Percentiles rank a stretch among this genome's conserved stretches.
phyloP scores from a whole-genome alignment of 2,329 filamentous ascomycete genomes.

The Fusarium tanahbumbuense region DNA sequence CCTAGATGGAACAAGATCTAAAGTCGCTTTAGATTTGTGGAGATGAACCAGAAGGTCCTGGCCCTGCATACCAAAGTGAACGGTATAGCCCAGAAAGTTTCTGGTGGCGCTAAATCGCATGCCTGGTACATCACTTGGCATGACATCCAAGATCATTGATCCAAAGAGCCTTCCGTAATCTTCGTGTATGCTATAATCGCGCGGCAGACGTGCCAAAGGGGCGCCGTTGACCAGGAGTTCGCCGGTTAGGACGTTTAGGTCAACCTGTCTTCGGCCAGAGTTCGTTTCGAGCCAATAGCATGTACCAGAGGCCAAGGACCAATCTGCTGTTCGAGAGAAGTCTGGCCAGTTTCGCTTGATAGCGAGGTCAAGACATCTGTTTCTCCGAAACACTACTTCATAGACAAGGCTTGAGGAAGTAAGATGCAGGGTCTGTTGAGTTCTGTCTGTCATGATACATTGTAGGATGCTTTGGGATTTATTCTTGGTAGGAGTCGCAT shows the following conservation, averaged over 20 bases:
- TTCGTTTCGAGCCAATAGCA: slow-evolving; percentile 30
- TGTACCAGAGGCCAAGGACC: slow-evolving; percentile 4
- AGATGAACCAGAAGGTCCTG: slow-evolving; percentile 52
- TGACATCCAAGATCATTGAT: slow-evolving; percentile 22
- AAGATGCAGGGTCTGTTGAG: slow-evolving; percentile 18
- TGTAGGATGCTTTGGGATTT: neutral
- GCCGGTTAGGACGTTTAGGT: slow-evolving; percentile 32
- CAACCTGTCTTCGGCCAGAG: neutral
- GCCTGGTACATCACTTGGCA: slow-evolving; percentile 30
- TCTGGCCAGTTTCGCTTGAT: slow-evolving; percentile 32
- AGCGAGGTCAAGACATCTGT: slow-evolving; percentile 24
- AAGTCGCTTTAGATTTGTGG: neutral
- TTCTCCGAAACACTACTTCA: neutral
- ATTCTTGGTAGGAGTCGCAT: neutral
- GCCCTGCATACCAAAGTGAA: slow-evolving; percentile 52
- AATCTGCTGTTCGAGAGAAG: slow-evolving; percentile 1
- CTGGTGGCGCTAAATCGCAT: slow-evolving; percentile 57
- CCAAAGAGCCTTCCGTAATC: slow-evolving; percentile 37
- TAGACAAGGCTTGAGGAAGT: neutral
- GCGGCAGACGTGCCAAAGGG: slow-evolving; percentile 24
- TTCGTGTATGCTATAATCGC: neutral
- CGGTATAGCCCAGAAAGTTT: slow-evolving; percentile 35
- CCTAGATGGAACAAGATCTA: slow-evolving; percentile 51
- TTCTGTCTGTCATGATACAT: slow-evolving; percentile 19
- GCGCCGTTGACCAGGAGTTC: slow-evolving; percentile 19